phyloP scores from a whole-genome alignment of 192 early-diverging fungal species.

The Phlyctochytrium planicorne region DNA sequence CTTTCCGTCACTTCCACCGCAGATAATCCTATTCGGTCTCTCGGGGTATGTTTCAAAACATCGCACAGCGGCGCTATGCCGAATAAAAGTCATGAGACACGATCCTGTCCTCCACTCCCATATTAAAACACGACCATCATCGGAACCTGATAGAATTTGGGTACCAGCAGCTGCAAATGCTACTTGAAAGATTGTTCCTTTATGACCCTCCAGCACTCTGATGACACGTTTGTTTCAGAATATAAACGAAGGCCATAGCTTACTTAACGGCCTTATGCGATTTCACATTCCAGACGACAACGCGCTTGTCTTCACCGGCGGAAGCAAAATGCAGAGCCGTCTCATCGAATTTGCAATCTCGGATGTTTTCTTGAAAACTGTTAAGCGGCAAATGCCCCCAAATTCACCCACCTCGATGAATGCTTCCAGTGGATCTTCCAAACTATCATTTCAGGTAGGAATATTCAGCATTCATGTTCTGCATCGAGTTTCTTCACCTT shows the following conservation, averaged over 20 bases:
- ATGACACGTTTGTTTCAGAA: not conserved
- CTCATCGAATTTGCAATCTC: constrained; percentile 34
- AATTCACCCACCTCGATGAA: constrained; percentile 40
- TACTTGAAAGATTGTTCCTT: constrained; percentile 46
- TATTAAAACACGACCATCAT: constrained; percentile 50
- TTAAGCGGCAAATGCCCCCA: not conserved
- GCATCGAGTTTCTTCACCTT: too few species aligned
- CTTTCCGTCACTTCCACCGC: constrained; percentile 49
- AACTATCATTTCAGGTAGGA: constrained; percentile 31
- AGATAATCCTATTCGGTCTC: constrained; percentile 36
- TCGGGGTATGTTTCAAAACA: constrained; percentile 43
- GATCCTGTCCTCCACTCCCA: constrained; percentile 57
- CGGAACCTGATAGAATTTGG: constrained; percentile 40
- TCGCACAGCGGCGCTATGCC: constrained; percentile 48
- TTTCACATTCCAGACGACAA: constrained; percentile 55
- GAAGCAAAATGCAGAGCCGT: constrained; percentile 37
- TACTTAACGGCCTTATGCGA: constrained; percentile 40
- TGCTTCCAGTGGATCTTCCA: constrained; percentile 45
- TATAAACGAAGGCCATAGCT: constrained; percentile 9
- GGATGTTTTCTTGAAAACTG: constrained; percentile 40
- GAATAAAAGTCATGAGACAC: constrained; percentile 32
- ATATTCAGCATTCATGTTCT: not conserved
- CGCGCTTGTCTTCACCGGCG: constrained; percentile 41
- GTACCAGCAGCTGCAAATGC: constrained; percentile 45
- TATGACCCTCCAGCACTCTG: constrained; percentile 52